Evolutionary conservation across 2,329 filamentous ascomycete species (phyloP), one percentile per base, ranked within the genome.

Genomic region (Emergomyces orientalis): DNA sequence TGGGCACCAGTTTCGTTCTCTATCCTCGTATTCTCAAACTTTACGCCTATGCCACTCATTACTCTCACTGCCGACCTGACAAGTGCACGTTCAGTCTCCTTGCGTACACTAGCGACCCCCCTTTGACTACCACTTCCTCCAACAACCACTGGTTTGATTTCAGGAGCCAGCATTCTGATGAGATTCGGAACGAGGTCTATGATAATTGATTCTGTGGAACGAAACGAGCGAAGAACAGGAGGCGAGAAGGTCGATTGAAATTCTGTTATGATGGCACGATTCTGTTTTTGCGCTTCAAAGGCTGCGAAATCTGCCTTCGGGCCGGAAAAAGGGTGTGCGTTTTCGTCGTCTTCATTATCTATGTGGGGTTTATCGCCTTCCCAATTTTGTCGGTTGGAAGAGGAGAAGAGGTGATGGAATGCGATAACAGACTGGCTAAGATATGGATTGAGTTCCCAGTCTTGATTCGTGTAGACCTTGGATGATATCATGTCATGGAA

Each of bases 371-470:
- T 78, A 14, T 83, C 81, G n/a, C 80, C 80, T 7, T 72, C 75
- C 67, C 74, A 69, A 57, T 67, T 66, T 65, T 74, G 80, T 62
- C 81, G 81, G 43, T 82, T 82, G 32, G 88, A 85, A 0, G 89
- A 88, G 3, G 92, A 90, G 71, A 99, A 99, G 14, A 99, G 82
- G 71, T 90, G 82, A 72, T 99, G 95, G 71, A 96, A 97, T 3
- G 90, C 94, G 1, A 97, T 83, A 19, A 94, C 84, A 0, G 93
- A 88, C 68, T 94, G 89, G 69, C 87, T 90, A 58, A 97, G 83
- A 73, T 99, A 99, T 0, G 90, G 87, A 0, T 84, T 85, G 19
- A 99, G 79, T 74, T 99, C 94, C 89, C 94, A 99, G 62, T 96
- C 92, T 73, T 97, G 93, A 64, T 84, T 87, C n/a, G 85, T 79